Conservation (phyloP, 768 basidiomycete species). For the Boletus rubroflammeus region DNA sequence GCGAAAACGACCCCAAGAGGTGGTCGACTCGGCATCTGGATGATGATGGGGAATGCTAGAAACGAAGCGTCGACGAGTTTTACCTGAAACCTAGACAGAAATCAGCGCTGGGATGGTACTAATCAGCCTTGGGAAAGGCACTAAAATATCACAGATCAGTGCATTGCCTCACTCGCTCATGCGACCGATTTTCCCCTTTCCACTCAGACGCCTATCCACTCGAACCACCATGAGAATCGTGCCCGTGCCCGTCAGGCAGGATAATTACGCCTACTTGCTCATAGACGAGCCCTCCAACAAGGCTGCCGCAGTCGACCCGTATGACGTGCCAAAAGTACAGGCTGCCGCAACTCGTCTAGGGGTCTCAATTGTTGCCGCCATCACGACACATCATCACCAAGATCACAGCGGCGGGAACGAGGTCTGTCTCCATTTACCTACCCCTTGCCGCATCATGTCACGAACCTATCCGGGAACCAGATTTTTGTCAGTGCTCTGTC, state of each 20-base stretch:
- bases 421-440: slow-evolving; percentile 37
- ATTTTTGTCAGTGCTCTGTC: slow-evolving; percentile 27
- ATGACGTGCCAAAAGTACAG: slow-evolving; percentile 66
- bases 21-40: background rate
- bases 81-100: background rate
- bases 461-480: slow-evolving; percentile 13
- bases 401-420: slow-evolving; percentile 90
- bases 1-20: no score
- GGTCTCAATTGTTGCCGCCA: slow-evolving; percentile 63
- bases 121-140: background rate
- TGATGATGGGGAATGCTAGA: background rate
- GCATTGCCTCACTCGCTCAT: slow-evolving; percentile 20
- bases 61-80: background rate
- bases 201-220: background rate
- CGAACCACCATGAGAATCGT: slow-evolving; percentile 60
- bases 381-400: slow-evolving; percentile 91
- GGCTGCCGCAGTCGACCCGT: slow-evolving; percentile 81
- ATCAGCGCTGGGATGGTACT: slow-evolving; percentile 4
- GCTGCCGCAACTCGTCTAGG: slow-evolving; percentile 58
- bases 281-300: slow-evolving; percentile 62
- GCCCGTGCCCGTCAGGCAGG: slow-evolving; percentile 72
- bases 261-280: slow-evolving; percentile 85
- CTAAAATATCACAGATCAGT: slow-evolving; percentile 13
- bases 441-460: slow-evolving; percentile 9
- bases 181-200: slow-evolving; percentile 9